Evolutionary conservation across 2,329 filamentous ascomycete species (phyloP), one percentile per base, ranked within the genome.

Genomic region (Cytospora schulzeri): DNA sequence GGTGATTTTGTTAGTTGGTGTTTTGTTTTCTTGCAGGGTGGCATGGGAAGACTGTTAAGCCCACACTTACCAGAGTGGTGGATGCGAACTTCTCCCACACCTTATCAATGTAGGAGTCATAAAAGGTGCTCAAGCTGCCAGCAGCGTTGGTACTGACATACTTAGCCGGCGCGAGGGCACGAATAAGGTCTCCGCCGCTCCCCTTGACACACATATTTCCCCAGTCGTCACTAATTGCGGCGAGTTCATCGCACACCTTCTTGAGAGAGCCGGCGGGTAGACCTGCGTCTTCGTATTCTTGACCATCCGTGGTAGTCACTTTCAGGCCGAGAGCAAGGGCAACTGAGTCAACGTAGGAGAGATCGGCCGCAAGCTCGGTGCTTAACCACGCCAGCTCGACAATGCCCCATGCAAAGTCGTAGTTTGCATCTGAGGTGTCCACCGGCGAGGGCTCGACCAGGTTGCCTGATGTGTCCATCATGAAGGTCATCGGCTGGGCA

Each of bases 391-490:
- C 81, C 31, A 84, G 72, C 68, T 84, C 82, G 22, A 82, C 75
- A 61, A 83, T 84, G 0, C 80, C 81, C 80, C 81, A 84, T 69
- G 79, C 78, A 45, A 80, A 70, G 2, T 71, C 74, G 0, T 77
- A 72, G 31, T 88, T 88, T 11, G 80, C 76, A 66, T 88, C 85
- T 4, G 79, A 79, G 0, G 81, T 79, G 71, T 90, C 90, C 11
- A 85, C 82, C n/a, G 88, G 84, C 3, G 85, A 88, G 1, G 88
- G 88, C 72, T 90, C 88, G 54, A 90, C 87, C 4, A 91, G 79
- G 0, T 84, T 85, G 0, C 87, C 85, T 2, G 85, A 85, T 0
- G 86, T 86, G 70, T 91, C 90, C 33, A 90, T 76, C 11, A 85
- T 75, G 72, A 90, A 91, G 0, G 80, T 85, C 50, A 90, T 78